Percentiles rank a stretch among this genome's conserved stretches.
Evolutionary conservation across 1,284 basidiomycete genomes (phyloP).

Genomic region (Cutaneotrichosporon cyanovorans): DNA sequence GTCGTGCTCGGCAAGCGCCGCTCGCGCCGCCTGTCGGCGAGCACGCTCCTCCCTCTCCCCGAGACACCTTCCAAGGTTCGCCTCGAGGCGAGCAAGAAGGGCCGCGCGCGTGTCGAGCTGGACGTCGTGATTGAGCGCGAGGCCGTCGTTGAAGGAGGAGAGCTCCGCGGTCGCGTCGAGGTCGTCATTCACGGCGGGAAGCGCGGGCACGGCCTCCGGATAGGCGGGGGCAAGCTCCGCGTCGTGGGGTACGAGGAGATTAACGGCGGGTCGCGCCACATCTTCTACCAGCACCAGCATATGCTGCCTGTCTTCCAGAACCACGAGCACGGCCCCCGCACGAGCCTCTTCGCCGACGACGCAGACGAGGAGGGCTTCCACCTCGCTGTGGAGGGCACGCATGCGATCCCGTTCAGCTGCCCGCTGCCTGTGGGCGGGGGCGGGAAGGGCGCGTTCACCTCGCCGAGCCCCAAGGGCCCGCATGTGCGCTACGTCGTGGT

Average conservation of each 20-base stretch:
- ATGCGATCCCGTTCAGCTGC: conserved; percentile 71
- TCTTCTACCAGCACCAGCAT: conserved; percentile 75
- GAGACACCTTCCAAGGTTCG: conserved; percentile 26
- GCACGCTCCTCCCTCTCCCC: conserved; percentile 36
- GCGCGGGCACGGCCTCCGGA: conserved; percentile 57
- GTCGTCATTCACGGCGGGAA: conserved; percentile 59
- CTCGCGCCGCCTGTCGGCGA: conserved; percentile 27
- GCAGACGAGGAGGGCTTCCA: conserved; percentile 66
- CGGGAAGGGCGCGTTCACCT: conserved; percentile 64
- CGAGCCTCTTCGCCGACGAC: conserved; percentile 51
- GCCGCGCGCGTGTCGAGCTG: conserved; percentile 70
- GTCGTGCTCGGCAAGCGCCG: conserved; percentile 38
- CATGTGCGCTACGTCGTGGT: conserved; percentile 79
- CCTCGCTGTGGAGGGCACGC: conserved; percentile 59
- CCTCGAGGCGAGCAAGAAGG: conserved; percentile 56
- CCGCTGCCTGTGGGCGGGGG: conserved; percentile 59
- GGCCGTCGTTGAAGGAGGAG: conserved; percentile 72
- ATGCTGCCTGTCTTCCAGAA: conserved; percentile 53
- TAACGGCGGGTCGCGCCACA: conserved; percentile 60
- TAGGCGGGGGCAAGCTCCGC: conserved; percentile 73
- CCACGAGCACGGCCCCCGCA: conserved; percentile 38
- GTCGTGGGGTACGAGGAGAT: conserved; percentile 74
- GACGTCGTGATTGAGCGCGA: conserved; percentile 73
- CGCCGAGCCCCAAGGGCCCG: conserved; percentile 51
- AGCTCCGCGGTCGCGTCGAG: conserved; percentile 64